Evolutionary conservation across 345 rosid species (phyloP), one percentile per base, ranked within the genome.

Genomic region (Citrus sp.): DNA sequence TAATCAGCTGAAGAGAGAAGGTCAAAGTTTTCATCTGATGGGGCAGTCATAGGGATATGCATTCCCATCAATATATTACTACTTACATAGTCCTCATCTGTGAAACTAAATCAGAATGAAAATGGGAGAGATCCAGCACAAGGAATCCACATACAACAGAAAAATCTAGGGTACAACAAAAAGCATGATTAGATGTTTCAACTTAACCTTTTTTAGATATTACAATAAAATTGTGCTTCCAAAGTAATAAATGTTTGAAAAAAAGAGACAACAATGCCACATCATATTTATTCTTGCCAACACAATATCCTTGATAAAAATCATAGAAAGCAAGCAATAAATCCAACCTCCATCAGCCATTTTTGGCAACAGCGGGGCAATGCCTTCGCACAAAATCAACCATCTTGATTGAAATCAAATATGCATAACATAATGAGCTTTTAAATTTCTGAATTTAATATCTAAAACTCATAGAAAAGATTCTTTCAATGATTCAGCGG

Each of bases 401-500:
- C 30, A 46, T 64, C 59, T 30, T 5, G 19, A 49, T 42, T 5
- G 22, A 42, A 40, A 74, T 27, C 24, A 74, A 40, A 75, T 21
- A 10, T 5, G 22, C 61, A 70, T 24, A 32, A 61, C 34, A 25
- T 74, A 69, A 62, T 49, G n/a, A 34, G 75, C 54, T 61, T 7
- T 69, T 22, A 70, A 46, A 64, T 75, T 61, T 75, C 68, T 22
- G 59, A 12, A 13, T 74, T 59, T 68, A 14, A 59, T 60, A 32
- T 71, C 49, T 30, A 61, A 56, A 14, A 12, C 38, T 34, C 10
- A 21, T 61, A n/a, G 51, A 59, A 68, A 55, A 37, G 56, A 49
- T 42, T 49, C 24, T 65, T 58, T 72, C 34, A 25, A 62, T 61
- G 56, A 18, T 73, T 79, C 69, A 54, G 22, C 68, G 74, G 67